Evolutionary conservation across 148 eudicot species (phyloP).

Genomic region (Rhododendron kiyosumense): DNA sequence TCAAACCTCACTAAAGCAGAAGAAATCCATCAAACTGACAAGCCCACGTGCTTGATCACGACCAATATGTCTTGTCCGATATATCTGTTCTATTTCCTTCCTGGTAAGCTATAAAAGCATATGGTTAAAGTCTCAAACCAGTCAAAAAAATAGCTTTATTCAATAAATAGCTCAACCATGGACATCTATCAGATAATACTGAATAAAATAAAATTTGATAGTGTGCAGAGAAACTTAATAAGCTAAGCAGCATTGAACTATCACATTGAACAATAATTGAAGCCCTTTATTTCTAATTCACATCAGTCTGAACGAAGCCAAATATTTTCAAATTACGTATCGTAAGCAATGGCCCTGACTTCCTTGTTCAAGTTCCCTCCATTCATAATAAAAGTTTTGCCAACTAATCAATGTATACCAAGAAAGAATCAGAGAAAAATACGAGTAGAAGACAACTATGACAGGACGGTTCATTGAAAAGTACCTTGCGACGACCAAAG

Average conservation of each 20-base stretch:
- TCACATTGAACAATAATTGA: not conserved
- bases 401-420: not conserved
- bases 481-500: slow-evolving; percentile 90
- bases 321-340: not conserved
- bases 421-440: not conserved
- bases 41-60: slow-evolving; percentile 92
- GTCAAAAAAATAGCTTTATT: not conserved
- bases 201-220: not conserved
- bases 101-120: slow-evolving; percentile 55
- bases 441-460: no score
- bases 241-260: not conserved
- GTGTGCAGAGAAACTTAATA: not conserved
- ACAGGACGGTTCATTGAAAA: not conserved
- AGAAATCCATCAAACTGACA: slow-evolving; percentile 97
- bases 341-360: not conserved
- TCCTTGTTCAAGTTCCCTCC: not conserved
- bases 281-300: not conserved
- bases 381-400: not conserved
- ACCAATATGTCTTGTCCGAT: slow-evolving; percentile 94
- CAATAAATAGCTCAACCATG: not conserved
- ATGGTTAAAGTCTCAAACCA: not conserved
- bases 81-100: slow-evolving; percentile 69
- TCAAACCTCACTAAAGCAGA: slow-evolving; percentile 96
- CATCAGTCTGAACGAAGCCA: not conserved
- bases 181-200: not conserved